Evolutionary conservation across 1,139 yeast species (phyloP).

Genomic region (Magnusiomyces suaveolens): DNA sequence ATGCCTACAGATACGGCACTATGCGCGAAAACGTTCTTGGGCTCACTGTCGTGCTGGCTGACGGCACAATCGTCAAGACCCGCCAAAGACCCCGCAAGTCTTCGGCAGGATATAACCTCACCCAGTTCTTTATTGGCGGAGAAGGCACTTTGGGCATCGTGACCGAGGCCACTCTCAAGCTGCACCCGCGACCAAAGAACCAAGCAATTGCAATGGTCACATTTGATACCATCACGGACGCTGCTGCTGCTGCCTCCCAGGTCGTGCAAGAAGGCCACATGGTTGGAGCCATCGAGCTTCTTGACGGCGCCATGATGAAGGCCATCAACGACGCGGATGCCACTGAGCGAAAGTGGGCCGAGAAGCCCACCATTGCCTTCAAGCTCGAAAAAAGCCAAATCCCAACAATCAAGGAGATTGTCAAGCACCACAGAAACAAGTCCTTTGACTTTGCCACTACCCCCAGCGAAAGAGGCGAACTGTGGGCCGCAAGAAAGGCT

Average conservation of each 20-base stretch:
- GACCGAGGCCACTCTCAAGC: slow-evolving; percentile 57
- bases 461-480: slow-evolving; percentile 55
- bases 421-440: slow-evolving; percentile 18
- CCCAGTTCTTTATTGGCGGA: slow-evolving; percentile 54
- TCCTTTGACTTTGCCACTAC: slow-evolving; percentile 50
- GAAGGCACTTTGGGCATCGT: slow-evolving; percentile 66
- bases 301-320: slow-evolving; percentile 49
- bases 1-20: slow-evolving; percentile 63
- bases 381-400: slow-evolving; percentile 34
- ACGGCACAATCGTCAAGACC: slow-evolving; percentile 57
- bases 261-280: slow-evolving; percentile 45
- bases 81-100: slow-evolving; percentile 54
- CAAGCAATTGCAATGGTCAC: slow-evolving; percentile 54
- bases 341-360: slow-evolving; percentile 40
- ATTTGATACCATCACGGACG: slow-evolving; percentile 45
- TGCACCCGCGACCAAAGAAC: slow-evolving; percentile 46
- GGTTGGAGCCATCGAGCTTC: slow-evolving; percentile 55
- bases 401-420: slow-evolving; percentile 20
- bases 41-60: slow-evolving; percentile 55
- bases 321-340: slow-evolving; percentile 40
- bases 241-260: slow-evolving; percentile 46
- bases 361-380: slow-evolving; percentile 53
- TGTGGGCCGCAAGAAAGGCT: slow-evolving; percentile 84
- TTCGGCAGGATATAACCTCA: slow-evolving; percentile 60
- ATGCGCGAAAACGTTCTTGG: slow-evolving; percentile 55